A percentile compares a stretch with the other conserved stretches of the same genome.
Conservation (phyloP, 805 yeast species). For the Candida multigemmis region DNA sequence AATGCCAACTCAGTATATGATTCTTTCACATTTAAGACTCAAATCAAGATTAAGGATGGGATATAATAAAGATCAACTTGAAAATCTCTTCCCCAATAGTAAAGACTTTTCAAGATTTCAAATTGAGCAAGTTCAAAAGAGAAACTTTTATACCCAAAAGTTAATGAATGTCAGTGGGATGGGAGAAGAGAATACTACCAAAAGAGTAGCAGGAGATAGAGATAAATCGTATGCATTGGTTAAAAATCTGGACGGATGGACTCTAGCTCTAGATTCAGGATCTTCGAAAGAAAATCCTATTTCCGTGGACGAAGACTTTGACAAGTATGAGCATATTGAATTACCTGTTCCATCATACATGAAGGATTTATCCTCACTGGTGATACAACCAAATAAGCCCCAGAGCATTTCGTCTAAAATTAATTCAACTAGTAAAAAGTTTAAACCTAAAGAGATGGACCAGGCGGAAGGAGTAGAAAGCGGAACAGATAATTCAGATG, state of each 20-base stretch:
- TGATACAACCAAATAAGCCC: neutral
- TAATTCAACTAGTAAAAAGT: neutral
- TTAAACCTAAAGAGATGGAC: conserved; percentile 2
- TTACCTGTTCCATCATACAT: neutral
- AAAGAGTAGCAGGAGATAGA: conserved; percentile 77
- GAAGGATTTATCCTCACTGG: too few relatives aligned
- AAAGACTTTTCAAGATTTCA: conserved; percentile 91
- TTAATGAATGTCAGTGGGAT: conserved; percentile 78
- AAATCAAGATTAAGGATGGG: conserved; percentile 94
- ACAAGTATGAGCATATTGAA: conserved; percentile 5
- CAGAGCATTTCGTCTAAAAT: neutral
- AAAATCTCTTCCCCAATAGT: conserved; percentile 70
- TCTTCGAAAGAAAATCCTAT: conserved; percentile 38
- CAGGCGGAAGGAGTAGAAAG: conserved; percentile 1
- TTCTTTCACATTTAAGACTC: conserved; percentile 71
- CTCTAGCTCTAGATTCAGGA: conserved; percentile 50
- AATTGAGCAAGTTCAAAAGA: conserved; percentile 82
- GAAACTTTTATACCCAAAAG: conserved; percentile 84
- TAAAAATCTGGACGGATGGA: conserved; percentile 78
- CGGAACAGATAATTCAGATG: conserved; percentile 9
- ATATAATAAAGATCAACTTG: conserved; percentile 80
- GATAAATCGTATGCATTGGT: conserved; percentile 68
- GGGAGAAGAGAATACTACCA: conserved; percentile 44
- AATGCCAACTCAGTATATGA: conserved; percentile 77
- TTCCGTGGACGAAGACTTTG: conserved; percentile 35